These are phyloP conservation scores for Diaporthe australafricana DNA, from an alignment of 2,329 filamentous ascomycete species.

Conservation along the genomic window DNA sequence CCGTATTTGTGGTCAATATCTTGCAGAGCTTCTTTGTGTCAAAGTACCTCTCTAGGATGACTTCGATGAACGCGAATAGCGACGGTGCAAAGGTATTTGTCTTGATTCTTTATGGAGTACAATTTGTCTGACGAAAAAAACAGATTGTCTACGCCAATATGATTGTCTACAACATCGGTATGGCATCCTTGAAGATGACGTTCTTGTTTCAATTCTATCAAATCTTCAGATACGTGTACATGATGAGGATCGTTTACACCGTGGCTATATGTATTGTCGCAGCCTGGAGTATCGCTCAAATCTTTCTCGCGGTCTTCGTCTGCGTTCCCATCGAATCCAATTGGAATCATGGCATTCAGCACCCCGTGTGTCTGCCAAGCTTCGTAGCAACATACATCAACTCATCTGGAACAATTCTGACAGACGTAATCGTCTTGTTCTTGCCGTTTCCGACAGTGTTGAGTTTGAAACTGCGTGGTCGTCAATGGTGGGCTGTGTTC, in stretches of 20 bases:
- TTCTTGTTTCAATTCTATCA: conserved; percentile 10
- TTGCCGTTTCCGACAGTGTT: conserved; percentile 4
- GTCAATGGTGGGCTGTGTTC: conserved; percentile 7
- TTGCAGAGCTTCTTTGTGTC: neutral
- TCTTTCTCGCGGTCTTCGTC: conserved; percentile 5
- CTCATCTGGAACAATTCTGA: conserved; percentile 1
- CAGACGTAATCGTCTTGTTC: conserved; percentile 15
- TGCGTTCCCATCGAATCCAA: neutral
- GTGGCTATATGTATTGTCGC: neutral
- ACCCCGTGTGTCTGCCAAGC: neutral
- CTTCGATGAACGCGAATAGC: neutral
- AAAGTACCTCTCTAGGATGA: conserved; percentile 2
- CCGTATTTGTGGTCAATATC: neutral
- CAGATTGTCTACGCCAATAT: conserved; percentile 4
- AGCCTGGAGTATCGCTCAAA: conserved; percentile 10
- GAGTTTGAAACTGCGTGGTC: neutral
- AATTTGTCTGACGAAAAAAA: neutral
- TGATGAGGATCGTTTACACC: conserved; percentile 1
- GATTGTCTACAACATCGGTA: conserved; percentile 1
- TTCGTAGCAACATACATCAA: conserved; percentile 12
- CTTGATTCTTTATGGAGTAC: neutral
- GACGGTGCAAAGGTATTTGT: neutral
- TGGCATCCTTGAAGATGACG: conserved; percentile 21
- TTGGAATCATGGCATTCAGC: neutral
- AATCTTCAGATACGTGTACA: neutral